Evolutionary conservation across 2,329 filamentous ascomycete genomes (phyloP), one percentile per base, ranked within the genome.

Genomic region (Pseudogymnoascus sp.): DNA sequence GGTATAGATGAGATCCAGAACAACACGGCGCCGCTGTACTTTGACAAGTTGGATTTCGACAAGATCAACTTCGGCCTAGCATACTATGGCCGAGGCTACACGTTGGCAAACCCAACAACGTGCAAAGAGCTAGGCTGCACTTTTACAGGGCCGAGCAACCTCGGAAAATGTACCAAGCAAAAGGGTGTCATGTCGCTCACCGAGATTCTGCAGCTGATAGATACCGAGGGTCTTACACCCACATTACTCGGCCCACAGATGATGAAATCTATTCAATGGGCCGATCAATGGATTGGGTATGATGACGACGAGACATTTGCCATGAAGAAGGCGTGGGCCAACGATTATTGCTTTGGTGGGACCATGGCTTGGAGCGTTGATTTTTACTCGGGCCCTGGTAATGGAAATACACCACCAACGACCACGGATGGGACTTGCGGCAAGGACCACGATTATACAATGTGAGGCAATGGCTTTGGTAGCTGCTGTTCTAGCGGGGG

Each of bases 21-120:
- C 3, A 68, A 72, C 2, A 70, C 75, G 0, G 39, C 73, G 0
- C 74, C 76, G 0, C 62, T 82, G 0, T 80, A 76, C 76, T 76
- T 72, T 60, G 74, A 72, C 35, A 70, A 71, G 1, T 60, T 81
- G 0, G 64, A 75, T 42, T 72, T 75, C 0, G 48, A 59, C 2
- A 79, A 81, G 64, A 67, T 82, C 36, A 78, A 78, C 61, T 66
- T 82, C 2, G 80, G 80, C 0, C 61, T 80, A 0, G 78, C 78
- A 0, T 74, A 73, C 58, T 82, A 82, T 60, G 79, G 79, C 0
- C 71, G 79, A 4, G 74, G 76, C 1, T 81, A 76, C 52, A 80
- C 75, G 0, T 31, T 52, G 7, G 45, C 45, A 15, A 15, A 52
- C 8, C 45, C 45, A 15, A 31, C 68, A 2, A n/a, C 4, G 27